Conservation (phyloP, 2,329 filamentous ascomycete genomes). For the Aspergillus flavus region DNA sequence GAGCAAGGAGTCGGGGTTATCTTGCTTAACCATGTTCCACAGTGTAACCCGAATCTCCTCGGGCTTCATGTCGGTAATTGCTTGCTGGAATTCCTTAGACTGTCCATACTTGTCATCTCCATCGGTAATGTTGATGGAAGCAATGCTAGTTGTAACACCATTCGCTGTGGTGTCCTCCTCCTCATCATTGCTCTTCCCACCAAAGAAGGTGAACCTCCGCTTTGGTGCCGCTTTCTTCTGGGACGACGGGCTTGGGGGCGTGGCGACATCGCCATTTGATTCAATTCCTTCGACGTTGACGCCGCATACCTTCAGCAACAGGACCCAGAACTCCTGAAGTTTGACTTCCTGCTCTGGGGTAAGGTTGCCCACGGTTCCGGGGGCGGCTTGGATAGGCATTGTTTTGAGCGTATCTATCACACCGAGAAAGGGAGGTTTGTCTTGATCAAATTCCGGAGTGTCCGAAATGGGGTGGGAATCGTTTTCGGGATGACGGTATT, state of each 20-base stretch:
- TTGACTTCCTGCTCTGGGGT: slow-evolving; percentile 89
- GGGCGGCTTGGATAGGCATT: slow-evolving; percentile 36
- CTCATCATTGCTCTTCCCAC: slow-evolving; percentile 56
- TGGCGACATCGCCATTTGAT: slow-evolving; percentile 21
- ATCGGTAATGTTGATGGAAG: slow-evolving; percentile 47
- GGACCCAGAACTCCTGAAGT: slow-evolving; percentile 81
- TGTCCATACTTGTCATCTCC: slow-evolving; percentile 91
- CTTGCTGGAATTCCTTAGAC: slow-evolving; percentile 81
- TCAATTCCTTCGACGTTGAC: slow-evolving; percentile 46
- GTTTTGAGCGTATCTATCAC: slow-evolving; percentile 40
- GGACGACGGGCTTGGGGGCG: slow-evolving; percentile 27
- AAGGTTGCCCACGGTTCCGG: slow-evolving; percentile 79
- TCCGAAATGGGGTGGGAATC: slow-evolving; percentile 14
- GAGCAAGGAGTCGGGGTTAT: slow-evolving; percentile 84
- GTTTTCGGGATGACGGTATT: slow-evolving; percentile 27
- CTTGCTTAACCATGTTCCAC: slow-evolving; percentile 94
- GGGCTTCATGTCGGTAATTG: slow-evolving; percentile 73
- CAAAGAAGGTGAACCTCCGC: slow-evolving; percentile 71
- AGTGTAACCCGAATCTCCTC: slow-evolving; percentile 79
- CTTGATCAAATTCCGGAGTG: slow-evolving; percentile 17
- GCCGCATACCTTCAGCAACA: slow-evolving; percentile 75
- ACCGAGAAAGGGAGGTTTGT: slow-evolving; percentile 31
- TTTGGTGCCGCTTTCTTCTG: slow-evolving; percentile 67
- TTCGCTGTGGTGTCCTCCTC: slow-evolving; percentile 42
- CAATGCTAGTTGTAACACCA: slow-evolving; percentile 40